A percentile compares a stretch with the other conserved stretches of the same genome.
phyloP scores from a whole-genome alignment of 2,329 filamentous ascomycete genomes.

The Epichloe festucae region DNA sequence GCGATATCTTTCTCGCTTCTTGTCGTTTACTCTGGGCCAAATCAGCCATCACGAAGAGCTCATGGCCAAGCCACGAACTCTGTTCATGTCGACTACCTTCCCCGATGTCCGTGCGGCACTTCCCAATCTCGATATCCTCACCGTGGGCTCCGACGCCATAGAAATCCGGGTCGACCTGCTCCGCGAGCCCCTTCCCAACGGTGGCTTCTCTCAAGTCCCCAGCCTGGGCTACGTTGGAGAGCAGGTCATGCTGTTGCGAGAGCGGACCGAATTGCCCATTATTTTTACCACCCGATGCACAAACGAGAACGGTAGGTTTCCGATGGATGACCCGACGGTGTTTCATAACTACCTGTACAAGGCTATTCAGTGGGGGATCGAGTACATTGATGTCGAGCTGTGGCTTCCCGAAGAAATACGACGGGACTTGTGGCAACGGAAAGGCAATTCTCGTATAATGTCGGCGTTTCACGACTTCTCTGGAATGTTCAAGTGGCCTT shows the following conservation, averaged over 20 bases:
- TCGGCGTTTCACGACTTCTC: slow-evolving; percentile 89
- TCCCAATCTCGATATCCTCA: slow-evolving; percentile 75
- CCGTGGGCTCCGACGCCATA: slow-evolving; percentile 74
- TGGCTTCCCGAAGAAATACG: slow-evolving; percentile 73
- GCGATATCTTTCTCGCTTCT: slow-evolving; percentile 64
- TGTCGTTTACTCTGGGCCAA: slow-evolving; percentile 69
- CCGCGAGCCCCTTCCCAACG: slow-evolving; percentile 54
- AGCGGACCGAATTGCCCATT: slow-evolving; percentile 77
- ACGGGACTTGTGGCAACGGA: slow-evolving; percentile 50
- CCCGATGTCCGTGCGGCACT: slow-evolving; percentile 72
- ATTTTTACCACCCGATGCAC: slow-evolving; percentile 79
- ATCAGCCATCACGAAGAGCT: slow-evolving; percentile 66
- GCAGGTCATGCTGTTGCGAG: slow-evolving; percentile 72
- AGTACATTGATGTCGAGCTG: slow-evolving; percentile 81
- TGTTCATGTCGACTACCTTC: slow-evolving; percentile 80
- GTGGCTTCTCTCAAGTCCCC: slow-evolving; percentile 50
- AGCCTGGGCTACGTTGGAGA: slow-evolving; percentile 76
- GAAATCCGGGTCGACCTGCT: slow-evolving; percentile 76
- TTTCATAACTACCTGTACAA: slow-evolving; percentile 72
- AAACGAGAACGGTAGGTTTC: slow-evolving; percentile 70
- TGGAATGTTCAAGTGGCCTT: slow-evolving; percentile 72
- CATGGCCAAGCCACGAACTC: slow-evolving; percentile 65
- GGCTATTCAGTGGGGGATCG: slow-evolving; percentile 78
- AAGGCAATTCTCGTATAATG: slow-evolving; percentile 73
- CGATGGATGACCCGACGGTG: slow-evolving; percentile 63